Evolutionary conservation across 148 eudicot species (phyloP).

Genomic region (Rhododendron molle): DNA sequence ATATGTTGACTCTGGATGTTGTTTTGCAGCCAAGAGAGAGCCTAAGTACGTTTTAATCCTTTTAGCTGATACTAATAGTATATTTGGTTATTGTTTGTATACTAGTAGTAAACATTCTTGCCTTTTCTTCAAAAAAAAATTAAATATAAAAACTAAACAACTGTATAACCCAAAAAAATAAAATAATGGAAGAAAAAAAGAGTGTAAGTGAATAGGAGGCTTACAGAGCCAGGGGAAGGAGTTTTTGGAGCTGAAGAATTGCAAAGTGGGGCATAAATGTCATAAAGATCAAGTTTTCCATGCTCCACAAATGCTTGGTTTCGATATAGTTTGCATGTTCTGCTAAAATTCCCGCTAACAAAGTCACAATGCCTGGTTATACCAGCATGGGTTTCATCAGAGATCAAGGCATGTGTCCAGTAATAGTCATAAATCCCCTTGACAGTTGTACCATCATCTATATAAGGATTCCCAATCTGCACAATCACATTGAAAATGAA

Average conservation of each 20-base stretch:
- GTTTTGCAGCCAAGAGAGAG: too few relatives aligned
- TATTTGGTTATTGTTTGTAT: too few relatives aligned
- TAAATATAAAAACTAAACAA: too few relatives aligned
- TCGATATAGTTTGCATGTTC: background rate
- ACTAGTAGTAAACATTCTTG: too few relatives aligned
- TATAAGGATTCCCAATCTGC: slow-evolving; percentile 10
- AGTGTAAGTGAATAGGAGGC: background rate
- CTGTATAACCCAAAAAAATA: too few relatives aligned
- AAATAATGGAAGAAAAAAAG: background rate
- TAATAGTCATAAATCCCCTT: background rate
- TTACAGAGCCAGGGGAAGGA: background rate
- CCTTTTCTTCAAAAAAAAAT: too few relatives aligned
- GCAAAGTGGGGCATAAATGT: background rate
- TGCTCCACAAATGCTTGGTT: background rate
- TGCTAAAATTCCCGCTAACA: background rate
- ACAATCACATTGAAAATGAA: background rate
- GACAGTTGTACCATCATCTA: background rate
- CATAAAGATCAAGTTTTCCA: background rate
- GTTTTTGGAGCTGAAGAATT: background rate
- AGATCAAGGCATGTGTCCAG: slow-evolving; percentile 12
- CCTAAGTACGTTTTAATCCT: background rate
- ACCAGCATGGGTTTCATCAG: slow-evolving; percentile 8
- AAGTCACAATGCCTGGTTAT: background rate
- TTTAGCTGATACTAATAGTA: background rate
- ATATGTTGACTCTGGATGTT: too few relatives aligned